A percentile compares a stretch with the other conserved stretches of the same genome.
Evolutionary conservation across 495 filamentous ascomycete genomes (phyloP).

Genomic region (Penicillium alfredii): DNA sequence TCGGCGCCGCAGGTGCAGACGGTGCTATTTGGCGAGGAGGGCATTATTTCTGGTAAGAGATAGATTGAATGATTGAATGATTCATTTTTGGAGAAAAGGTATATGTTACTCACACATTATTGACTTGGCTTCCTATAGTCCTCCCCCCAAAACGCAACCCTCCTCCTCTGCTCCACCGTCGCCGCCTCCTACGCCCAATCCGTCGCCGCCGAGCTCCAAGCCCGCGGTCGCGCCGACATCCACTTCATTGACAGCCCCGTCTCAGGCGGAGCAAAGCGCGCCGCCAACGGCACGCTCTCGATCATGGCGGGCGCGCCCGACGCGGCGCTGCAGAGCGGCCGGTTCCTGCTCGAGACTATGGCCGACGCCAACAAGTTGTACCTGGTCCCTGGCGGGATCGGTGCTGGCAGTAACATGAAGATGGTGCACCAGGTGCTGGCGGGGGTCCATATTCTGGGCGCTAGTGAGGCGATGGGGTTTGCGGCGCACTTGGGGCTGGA

Average conservation of each 20-base stretch:
- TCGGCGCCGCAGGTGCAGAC: constrained; percentile 62
- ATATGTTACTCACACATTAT: too few relatives aligned
- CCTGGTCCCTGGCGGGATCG: constrained; percentile 65
- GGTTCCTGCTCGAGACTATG: constrained; percentile 57
- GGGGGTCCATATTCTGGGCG: constrained; percentile 66
- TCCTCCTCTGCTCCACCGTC: constrained; percentile 72
- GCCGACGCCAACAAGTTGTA: constrained; percentile 58
- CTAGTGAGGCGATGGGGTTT: constrained; percentile 69
- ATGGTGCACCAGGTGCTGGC: constrained; percentile 81
- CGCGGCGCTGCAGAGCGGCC: constrained; percentile 51
- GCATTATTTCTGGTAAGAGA: constrained; percentile 42
- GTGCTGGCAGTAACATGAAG: constrained; percentile 81
- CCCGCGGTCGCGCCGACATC: constrained; percentile 55
- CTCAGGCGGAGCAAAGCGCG: constrained; percentile 67
- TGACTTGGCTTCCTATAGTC: constrained; percentile 18
- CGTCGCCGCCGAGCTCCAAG: constrained; percentile 49
- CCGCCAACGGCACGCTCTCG: constrained; percentile 69
- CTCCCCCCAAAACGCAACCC: constrained; percentile 53
- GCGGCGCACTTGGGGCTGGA: constrained; percentile 63
- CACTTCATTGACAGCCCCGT: constrained; percentile 69
- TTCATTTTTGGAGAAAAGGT: too few relatives aligned
- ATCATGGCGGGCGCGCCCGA: constrained; percentile 70
- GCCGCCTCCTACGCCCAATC: constrained; percentile 59
- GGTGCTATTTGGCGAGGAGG: constrained; percentile 58
- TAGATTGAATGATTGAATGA: background rate